Evolutionary conservation across 2,329 filamentous ascomycete genomes (phyloP), one percentile per base, ranked within the genome.

Genomic region (Trichoderma sp.): DNA sequence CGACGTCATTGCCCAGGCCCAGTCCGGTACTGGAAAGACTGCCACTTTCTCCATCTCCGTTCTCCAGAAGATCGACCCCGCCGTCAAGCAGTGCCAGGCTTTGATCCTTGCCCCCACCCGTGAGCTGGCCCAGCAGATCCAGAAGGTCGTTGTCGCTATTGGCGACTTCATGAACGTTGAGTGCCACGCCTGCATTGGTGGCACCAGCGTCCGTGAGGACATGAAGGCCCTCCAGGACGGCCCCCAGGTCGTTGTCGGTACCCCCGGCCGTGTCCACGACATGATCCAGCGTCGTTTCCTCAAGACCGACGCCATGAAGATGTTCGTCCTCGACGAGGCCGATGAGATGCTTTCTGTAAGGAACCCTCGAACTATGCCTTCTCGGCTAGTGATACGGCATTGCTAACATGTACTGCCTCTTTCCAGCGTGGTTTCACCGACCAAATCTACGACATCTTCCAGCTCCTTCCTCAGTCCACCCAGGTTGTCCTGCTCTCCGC

Each of bases 381-480:
- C 36, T 13, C n/a, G n/a, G 15, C n/a, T 28, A 12, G 13, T 47
- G 13, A 30, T 43, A 55, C 20, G 39, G 71, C 47, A 82, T 86
- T 79, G 86, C 80, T 63, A 61, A 62, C 59, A 65, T 32, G 47
- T 57, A 47, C 68, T 9, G n/a, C 30, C 50, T 62, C 23, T 6
- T 79, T 79, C 30, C 76, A 93, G 89, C 95, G 95, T 81, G 96
- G 96, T 89, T 99, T 99, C 91, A 97, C 95, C 80, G 96, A 99
- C 88, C 96, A 99, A 88, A 99, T 99, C 87, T 99, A 99, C 90
- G 96, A 99, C 85, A 97, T 99, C 86, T 99, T 98, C 92, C 95
- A 97, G 87, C 93, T 98, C 74, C 92, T 99, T 70, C 96, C 96
- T 72, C 96, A 97, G 86, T 95, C 94, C 75, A 99, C 95, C 82